A percentile compares a stretch with the other conserved stretches of the same genome.
phyloP scores from a whole-genome alignment of 1,284 basidiomycete species.

The Farysia itapuensis region DNA sequence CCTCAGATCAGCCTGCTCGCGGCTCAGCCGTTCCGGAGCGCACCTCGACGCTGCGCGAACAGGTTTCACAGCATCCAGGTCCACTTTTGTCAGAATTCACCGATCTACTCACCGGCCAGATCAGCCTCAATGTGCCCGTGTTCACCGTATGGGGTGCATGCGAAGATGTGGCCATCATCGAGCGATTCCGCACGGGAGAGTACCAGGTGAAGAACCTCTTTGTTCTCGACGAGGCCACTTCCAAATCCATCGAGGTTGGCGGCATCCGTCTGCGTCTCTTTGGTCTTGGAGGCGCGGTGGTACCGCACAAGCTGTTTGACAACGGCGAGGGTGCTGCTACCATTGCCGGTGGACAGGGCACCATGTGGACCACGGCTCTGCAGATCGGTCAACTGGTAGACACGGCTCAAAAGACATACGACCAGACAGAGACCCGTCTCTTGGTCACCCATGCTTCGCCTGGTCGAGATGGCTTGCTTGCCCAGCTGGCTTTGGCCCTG shows the following conservation, averaged over 20 bases:
- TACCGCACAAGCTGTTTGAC: slow-evolving; percentile 96
- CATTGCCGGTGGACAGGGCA: slow-evolving; percentile 94
- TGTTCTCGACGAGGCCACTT: slow-evolving; percentile 90
- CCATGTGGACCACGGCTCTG: slow-evolving; percentile 97
- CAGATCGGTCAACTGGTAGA: slow-evolving; percentile 98
- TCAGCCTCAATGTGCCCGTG: slow-evolving; percentile 70
- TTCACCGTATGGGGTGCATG: slow-evolving; percentile 97
- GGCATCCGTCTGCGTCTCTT: slow-evolving; percentile 90
- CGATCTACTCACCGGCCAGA: slow-evolving; percentile 74
- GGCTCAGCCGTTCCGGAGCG: slow-evolving; percentile 27
- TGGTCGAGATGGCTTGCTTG: slow-evolving; percentile 87
- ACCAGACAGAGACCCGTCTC: slow-evolving; percentile 88
- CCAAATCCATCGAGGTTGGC: slow-evolving; percentile 84
- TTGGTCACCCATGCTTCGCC: slow-evolving; percentile 90
- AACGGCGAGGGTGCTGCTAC: slow-evolving; percentile 91
- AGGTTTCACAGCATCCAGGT: slow-evolving; percentile 59
- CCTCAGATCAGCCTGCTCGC: slow-evolving; percentile 64
- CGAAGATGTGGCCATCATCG: slow-evolving; percentile 89
- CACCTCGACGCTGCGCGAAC: slow-evolving; percentile 36
- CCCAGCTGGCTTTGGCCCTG: slow-evolving; percentile 83
- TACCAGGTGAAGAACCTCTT: slow-evolving; percentile 77
- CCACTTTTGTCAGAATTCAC: slow-evolving; percentile 83
- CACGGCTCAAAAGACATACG: slow-evolving; percentile 85
- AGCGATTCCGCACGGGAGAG: slow-evolving; percentile 82
- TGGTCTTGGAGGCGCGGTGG: slow-evolving; percentile 91